Evolutionary conservation across 768 basidiomycete species (phyloP).

Genomic region (Tulasnella sp.): DNA sequence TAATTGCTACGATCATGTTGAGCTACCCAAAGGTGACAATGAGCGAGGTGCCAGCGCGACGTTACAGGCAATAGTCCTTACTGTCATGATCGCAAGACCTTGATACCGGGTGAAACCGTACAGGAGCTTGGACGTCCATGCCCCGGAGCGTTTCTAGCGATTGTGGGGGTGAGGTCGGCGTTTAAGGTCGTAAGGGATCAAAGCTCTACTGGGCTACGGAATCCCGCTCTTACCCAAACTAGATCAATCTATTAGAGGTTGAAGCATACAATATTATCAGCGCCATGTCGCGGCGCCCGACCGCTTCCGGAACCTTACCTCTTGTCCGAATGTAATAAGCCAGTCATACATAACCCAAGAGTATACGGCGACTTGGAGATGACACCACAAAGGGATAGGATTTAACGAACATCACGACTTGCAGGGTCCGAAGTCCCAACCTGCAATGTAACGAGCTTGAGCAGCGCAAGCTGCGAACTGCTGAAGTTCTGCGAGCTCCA

Average conservation of each 20-base stretch:
- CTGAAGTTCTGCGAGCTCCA: too few species aligned
- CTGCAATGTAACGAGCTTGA: too few species aligned
- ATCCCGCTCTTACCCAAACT: slow-evolving; percentile 8
- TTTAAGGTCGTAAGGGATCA: neutral
- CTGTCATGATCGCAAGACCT: neutral
- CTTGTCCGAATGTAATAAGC: neutral
- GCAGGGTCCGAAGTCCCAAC: too few species aligned
- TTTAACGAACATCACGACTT: too few species aligned
- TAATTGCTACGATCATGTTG: neutral
- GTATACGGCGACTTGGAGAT: neutral
- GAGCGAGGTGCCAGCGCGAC: too few species aligned
- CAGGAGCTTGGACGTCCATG: neutral
- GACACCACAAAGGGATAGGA: too few species aligned
- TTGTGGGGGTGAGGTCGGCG: neutral
- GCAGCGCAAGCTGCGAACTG: too few species aligned
- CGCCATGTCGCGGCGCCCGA: neutral
- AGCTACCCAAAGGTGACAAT: neutral
- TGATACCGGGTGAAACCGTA: slow-evolving; percentile 3
- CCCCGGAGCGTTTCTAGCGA: neutral
- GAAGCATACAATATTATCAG: neutral
- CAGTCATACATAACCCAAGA: neutral
- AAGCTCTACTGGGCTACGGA: neutral
- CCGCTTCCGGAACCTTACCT: neutral
- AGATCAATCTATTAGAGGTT: neutral
- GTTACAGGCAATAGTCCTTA: too few species aligned